A percentile compares a stretch with the other conserved stretches of the same genome.
Evolutionary conservation across 176 grass and related monocot species (phyloP).

Genomic region (Triticum turgidum): DNA sequence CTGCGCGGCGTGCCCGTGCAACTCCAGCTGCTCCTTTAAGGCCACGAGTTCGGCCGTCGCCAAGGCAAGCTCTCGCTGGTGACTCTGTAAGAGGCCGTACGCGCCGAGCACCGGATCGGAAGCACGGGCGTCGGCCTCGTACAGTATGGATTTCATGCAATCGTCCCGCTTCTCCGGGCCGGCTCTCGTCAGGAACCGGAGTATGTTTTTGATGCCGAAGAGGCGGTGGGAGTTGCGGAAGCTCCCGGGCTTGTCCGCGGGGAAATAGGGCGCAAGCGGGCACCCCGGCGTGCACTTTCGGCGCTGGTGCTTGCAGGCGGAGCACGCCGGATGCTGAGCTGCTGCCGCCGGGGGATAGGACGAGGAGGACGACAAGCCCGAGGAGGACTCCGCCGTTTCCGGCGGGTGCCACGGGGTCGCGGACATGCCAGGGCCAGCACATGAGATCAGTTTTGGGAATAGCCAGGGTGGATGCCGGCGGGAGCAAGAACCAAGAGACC

Average conservation of each 20-base stretch:
- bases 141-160: conserved; percentile 30
- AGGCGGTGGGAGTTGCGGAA: conserved; percentile 37
- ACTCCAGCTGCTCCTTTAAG: background rate
- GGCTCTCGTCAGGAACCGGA: background rate
- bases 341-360: background rate
- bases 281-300: conserved; percentile 40
- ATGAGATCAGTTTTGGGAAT: background rate
- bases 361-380: background rate
- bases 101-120: conserved; percentile 29
- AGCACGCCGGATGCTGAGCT: conserved; percentile 16
- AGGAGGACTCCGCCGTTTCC: background rate
- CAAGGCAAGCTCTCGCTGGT: background rate
- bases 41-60: background rate
- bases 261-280: conserved; percentile 44
- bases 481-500: background rate
- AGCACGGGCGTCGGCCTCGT: conserved; percentile 22
- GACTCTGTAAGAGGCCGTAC: background rate
- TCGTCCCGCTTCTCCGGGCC: background rate
- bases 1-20: background rate
- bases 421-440: conserved; percentile 6
- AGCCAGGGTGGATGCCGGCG: background rate
- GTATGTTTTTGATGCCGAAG: conserved; percentile 41
- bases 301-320: conserved; percentile 45
- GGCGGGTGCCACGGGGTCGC: background rate
- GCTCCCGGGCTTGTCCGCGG: background rate